These are phyloP conservation scores for Sclerotinia trifoliorum DNA, from an alignment of 2,329 filamentous ascomycete genomes.

Conservation along the genomic window DNA sequence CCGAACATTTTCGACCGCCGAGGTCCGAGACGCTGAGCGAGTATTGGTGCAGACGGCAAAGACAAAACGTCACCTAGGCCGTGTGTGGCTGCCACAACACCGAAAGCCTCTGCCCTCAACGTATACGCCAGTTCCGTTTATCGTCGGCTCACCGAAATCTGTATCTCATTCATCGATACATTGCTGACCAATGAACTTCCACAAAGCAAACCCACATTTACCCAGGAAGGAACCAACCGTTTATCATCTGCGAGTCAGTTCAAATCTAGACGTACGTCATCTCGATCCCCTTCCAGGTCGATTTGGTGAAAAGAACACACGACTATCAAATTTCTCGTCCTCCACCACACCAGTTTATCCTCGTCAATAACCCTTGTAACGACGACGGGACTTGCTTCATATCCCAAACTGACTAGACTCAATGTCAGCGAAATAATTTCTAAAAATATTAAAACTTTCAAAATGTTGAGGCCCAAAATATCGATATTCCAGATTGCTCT, in stretches of 20 bases:
- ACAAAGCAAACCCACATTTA: slow-evolving; percentile 30
- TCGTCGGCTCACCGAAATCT: slow-evolving; percentile 12
- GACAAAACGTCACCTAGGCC: slow-evolving; percentile 54
- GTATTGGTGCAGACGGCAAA: slow-evolving; percentile 52
- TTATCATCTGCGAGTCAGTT: slow-evolving; percentile 50
- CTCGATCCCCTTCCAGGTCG: slow-evolving; percentile 54
- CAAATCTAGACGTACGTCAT: slow-evolving; percentile 54
- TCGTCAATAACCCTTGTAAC: slow-evolving; percentile 44
- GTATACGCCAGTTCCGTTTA: slow-evolving; percentile 4
- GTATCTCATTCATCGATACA: background rate
- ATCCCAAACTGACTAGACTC: slow-evolving; percentile 10
- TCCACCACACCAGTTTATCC: slow-evolving; percentile 44
- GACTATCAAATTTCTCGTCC: slow-evolving; percentile 42
- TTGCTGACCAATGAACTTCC: background rate
- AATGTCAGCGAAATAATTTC: background rate
- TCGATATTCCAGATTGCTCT: background rate
- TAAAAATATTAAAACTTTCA: background rate
- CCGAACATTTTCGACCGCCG: slow-evolving; percentile 56
- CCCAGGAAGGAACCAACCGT: slow-evolving; percentile 42
- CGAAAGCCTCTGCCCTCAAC: slow-evolving; percentile 17
- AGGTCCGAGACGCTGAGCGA: slow-evolving; percentile 52
- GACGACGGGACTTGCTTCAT: slow-evolving; percentile 41
- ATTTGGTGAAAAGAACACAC: slow-evolving; percentile 44
- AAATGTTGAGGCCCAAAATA: background rate
- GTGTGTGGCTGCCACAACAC: slow-evolving; percentile 47